phyloP scores from a whole-genome alignment of 306 rosid genomes.

The Corylus avellana region DNA sequence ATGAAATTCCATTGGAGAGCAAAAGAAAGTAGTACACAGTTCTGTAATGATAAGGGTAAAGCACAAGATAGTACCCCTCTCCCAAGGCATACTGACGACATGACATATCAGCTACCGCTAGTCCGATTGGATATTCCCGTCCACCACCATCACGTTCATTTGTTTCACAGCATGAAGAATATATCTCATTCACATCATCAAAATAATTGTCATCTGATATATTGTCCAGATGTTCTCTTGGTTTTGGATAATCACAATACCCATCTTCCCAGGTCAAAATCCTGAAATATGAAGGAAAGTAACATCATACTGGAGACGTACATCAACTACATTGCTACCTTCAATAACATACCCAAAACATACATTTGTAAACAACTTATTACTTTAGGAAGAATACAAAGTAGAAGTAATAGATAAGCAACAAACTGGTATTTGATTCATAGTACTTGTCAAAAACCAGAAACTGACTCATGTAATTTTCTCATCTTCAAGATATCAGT shows the following conservation, averaged over 20 bases:
- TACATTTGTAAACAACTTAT: slow-evolving; percentile 1
- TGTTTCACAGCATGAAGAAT: slow-evolving; percentile 40
- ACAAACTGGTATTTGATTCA: slow-evolving; percentile 4
- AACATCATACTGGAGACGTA: slow-evolving; percentile 24
- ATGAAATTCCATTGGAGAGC: neutral
- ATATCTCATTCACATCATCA: slow-evolving; percentile 26
- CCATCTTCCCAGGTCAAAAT: slow-evolving; percentile 85
- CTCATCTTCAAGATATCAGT: neutral
- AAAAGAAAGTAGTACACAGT: slow-evolving; percentile 12
- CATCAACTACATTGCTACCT: slow-evolving; percentile 15
- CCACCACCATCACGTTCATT: slow-evolving; percentile 26
- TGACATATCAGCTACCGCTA: slow-evolving; percentile 63
- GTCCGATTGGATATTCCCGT: slow-evolving; percentile 45
- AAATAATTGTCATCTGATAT: slow-evolving; percentile 35
- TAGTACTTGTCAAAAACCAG: neutral
- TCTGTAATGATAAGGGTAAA: slow-evolving; percentile 12
- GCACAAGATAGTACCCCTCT: slow-evolving; percentile 65
- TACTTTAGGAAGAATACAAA: neutral
- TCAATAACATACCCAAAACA: slow-evolving; percentile 12
- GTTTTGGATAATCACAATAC: slow-evolving; percentile 48
- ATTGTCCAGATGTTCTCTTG: slow-evolving; percentile 38
- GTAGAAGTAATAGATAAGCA: slow-evolving; percentile 8
- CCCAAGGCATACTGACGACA: slow-evolving; percentile 59
- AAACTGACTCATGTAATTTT: neutral
- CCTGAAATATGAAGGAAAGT: slow-evolving; percentile 43